Percentiles rank a stretch among this genome's conserved stretches.
Evolutionary conservation across 2,329 filamentous ascomycete species (phyloP).

Genomic region (Stachybotrys echinatus): DNA sequence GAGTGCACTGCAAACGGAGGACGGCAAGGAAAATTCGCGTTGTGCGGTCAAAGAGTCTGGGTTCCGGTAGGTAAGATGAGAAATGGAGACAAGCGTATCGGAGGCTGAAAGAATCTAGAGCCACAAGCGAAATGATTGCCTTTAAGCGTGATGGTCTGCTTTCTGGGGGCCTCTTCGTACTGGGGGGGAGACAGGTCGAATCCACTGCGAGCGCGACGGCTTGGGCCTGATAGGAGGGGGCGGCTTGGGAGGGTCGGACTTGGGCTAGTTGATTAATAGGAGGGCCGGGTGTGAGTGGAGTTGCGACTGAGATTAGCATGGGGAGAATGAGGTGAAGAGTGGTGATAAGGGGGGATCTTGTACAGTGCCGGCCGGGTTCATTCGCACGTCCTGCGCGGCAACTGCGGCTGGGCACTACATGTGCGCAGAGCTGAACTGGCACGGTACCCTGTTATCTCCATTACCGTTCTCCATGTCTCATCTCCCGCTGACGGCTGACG

Average conservation of each 20-base stretch:
- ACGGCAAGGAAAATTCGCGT: slow-evolving; percentile 11
- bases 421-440: too few species aligned
- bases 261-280: slow-evolving; percentile 5
- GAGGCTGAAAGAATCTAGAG: slow-evolving; percentile 41
- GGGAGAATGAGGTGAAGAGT: slow-evolving; percentile 15
- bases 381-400: too few species aligned
- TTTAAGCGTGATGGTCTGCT: slow-evolving; percentile 34
- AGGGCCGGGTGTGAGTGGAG: slow-evolving; percentile 34
- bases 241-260: slow-evolving; percentile 3
- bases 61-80: slow-evolving; percentile 16
- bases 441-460: neutral
- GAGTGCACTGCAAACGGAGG: slow-evolving; percentile 4
- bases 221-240: slow-evolving; percentile 12
- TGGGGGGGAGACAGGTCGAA: neutral
- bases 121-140: slow-evolving; percentile 49
- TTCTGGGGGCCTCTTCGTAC: too few species aligned
- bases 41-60: slow-evolving; percentile 19
- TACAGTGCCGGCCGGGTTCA: neutral
- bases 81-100: slow-evolving; percentile 28
- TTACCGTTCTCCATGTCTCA: slow-evolving; percentile 14
- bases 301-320: slow-evolving; percentile 36
- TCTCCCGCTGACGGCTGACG: slow-evolving; percentile 25
- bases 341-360: slow-evolving; percentile 20
- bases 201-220: slow-evolving; percentile 7
- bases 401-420: too few species aligned